Conservation (phyloP, 345 rosid species). For the Dipteronia sinensis region DNA sequence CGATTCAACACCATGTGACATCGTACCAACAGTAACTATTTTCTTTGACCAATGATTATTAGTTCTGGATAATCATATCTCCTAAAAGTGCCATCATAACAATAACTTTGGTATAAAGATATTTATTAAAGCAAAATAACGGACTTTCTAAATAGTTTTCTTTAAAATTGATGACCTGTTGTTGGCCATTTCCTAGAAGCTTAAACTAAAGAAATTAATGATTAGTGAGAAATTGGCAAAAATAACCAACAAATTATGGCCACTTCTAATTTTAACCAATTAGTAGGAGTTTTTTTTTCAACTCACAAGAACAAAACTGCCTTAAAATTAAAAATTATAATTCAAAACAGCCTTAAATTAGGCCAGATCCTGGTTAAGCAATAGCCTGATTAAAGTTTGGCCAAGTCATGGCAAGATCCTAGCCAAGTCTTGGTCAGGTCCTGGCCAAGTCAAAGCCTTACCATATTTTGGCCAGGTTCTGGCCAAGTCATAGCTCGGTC, state of each 20-base stretch:
- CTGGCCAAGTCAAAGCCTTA: too few relatives aligned
- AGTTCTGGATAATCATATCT: neutral
- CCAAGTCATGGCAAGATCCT: too few relatives aligned
- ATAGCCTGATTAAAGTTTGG: too few relatives aligned
- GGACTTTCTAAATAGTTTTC: neutral
- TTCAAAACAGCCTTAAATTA: too few relatives aligned
- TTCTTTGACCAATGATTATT: neutral
- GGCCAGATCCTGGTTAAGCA: too few relatives aligned
- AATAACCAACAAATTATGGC: neutral
- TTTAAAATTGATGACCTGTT: too few relatives aligned
- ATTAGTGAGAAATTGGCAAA: too few relatives aligned
- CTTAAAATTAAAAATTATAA: too few relatives aligned
- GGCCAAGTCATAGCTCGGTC: neutral
- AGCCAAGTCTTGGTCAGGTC: too few relatives aligned
- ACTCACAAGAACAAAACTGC: neutral
- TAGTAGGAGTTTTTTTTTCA: neutral
- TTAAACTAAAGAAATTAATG: neutral
- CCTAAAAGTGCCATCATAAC: neutral
- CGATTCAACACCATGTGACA: neutral
- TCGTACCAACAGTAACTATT: neutral
- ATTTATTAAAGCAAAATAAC: neutral
- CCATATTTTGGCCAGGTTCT: too few relatives aligned
- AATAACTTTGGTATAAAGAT: neutral
- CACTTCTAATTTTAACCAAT: neutral
- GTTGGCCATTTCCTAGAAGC: neutral